Evolutionary conservation across 78 protist genomes (phyloP).

Genomic region (Pigoraptor vietnamica): DNA sequence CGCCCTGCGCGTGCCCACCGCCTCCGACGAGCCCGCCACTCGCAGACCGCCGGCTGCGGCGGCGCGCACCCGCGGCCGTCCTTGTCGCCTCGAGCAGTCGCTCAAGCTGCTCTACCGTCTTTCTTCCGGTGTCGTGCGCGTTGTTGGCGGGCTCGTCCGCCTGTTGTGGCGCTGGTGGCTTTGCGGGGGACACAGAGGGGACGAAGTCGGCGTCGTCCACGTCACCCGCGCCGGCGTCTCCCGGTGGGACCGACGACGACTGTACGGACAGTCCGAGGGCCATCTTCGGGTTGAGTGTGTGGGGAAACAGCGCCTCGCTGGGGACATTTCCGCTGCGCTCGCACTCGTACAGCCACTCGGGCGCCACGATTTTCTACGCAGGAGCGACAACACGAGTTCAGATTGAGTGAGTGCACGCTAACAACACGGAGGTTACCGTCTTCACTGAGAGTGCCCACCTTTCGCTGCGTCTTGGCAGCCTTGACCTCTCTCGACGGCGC

Average conservation of each 20-base stretch:
- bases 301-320: background rate
- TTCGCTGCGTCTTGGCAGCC: background rate
- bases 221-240: too few species aligned
- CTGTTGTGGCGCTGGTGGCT: background rate
- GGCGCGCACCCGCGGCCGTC: background rate
- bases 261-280: background rate
- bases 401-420: too few species aligned
- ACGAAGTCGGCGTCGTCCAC: background rate
- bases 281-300: background rate
- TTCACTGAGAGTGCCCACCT: background rate
- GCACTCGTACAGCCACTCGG: background rate
- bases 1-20: too few species aligned
- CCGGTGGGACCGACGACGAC: background rate
- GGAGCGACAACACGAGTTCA: too few species aligned
- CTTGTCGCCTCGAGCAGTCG: background rate
- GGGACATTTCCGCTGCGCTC: background rate
- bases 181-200: background rate
- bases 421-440: too few species aligned
- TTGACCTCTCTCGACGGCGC: background rate
- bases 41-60: background rate
- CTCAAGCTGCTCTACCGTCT: background rate
- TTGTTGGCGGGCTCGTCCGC: background rate
- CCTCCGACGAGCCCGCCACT: too few species aligned
- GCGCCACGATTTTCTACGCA: background rate
- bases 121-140: background rate